A percentile compares a stretch with the other conserved stretches of the same genome.
Evolutionary conservation across 2,329 filamentous ascomycete species (phyloP).

Genomic region (Didymella keratinophila): DNA sequence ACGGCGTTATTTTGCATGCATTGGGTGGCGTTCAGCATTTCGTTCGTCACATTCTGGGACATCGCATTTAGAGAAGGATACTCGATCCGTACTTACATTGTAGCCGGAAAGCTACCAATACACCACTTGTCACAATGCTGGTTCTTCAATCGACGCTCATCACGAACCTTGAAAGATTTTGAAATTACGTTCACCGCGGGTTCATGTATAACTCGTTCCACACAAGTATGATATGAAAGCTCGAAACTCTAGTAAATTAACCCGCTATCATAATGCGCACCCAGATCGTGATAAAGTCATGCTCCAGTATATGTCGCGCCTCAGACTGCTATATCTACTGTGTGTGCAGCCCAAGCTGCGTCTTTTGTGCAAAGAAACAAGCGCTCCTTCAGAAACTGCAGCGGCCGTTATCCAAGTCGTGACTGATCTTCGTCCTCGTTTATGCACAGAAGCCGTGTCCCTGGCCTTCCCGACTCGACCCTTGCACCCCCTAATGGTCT

Average conservation of each 20-base stretch:
- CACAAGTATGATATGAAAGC: not conserved
- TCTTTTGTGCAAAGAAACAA: conserved; percentile 5
- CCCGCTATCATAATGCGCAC: conserved; percentile 14
- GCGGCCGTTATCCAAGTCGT: conserved; percentile 18
- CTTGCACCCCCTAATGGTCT: no score
- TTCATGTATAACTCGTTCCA: not conserved
- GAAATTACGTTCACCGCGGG: not conserved
- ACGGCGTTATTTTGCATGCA: conserved; percentile 28
- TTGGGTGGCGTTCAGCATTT: conserved; percentile 25
- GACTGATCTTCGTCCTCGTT: conserved; percentile 5
- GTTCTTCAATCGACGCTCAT: no score
- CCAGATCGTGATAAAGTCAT: conserved; percentile 11
- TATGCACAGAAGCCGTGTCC: conserved; percentile 1
- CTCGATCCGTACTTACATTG: not conserved
- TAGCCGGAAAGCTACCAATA: not conserved
- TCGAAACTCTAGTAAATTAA: conserved; percentile 19
- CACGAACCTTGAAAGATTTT: not conserved
- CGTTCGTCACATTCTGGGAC: not conserved
- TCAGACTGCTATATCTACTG: conserved; percentile 16
- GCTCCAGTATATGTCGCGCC: conserved; percentile 8
- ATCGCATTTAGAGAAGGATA: conserved; percentile 9
- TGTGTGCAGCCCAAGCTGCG: not conserved
- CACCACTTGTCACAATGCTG: not conserved
- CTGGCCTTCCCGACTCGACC: no score
- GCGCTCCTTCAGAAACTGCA: not conserved